Evolutionary conservation across 305 asterid genomes (phyloP).

Genomic region (Fraxinus xanthoxyloides): DNA sequence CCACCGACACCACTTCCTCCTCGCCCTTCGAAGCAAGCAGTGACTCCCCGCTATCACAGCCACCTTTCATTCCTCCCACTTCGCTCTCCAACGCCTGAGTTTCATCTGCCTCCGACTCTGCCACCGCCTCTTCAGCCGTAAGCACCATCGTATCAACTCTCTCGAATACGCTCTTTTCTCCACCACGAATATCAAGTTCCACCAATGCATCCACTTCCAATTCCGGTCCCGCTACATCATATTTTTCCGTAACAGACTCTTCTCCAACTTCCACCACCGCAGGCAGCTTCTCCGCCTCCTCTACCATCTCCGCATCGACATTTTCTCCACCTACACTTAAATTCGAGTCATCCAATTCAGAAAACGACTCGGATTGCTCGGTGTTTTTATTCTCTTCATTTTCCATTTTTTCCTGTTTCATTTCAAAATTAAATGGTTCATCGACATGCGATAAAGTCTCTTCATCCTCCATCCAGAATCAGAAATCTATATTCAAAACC

Average conservation of each 20-base stretch:
- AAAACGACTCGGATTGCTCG: conserved; percentile 34
- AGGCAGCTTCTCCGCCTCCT: conserved; percentile 1
- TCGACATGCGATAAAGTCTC: conserved; percentile 27
- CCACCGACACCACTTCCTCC: background rate
- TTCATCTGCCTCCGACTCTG: background rate
- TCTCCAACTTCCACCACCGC: conserved; percentile 14
- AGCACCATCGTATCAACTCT: conserved; percentile 1
- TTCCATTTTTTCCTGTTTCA: conserved; percentile 31
- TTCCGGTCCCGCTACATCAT: conserved; percentile 16
- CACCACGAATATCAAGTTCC: background rate
- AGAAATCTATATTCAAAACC: conserved; percentile 33
- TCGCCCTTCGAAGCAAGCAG: background rate
- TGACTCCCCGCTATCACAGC: conserved; percentile 3
- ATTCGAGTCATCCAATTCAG: conserved; percentile 30
- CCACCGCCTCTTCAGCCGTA: background rate
- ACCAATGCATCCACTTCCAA: conserved; percentile 17
- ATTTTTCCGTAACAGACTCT: conserved; percentile 20
- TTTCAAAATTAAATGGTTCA: conserved; percentile 30
- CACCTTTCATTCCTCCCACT: conserved; percentile 14
- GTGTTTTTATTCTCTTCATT: conserved; percentile 18
- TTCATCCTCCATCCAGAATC: conserved; percentile 41
- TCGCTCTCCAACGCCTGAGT: background rate
- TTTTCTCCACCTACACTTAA: conserved; percentile 24
- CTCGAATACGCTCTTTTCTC: background rate
- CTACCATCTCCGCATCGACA: conserved; percentile 18